Evolutionary conservation across 179 eudicot genomes (phyloP).

Genomic region (Camellia oleifera): DNA sequence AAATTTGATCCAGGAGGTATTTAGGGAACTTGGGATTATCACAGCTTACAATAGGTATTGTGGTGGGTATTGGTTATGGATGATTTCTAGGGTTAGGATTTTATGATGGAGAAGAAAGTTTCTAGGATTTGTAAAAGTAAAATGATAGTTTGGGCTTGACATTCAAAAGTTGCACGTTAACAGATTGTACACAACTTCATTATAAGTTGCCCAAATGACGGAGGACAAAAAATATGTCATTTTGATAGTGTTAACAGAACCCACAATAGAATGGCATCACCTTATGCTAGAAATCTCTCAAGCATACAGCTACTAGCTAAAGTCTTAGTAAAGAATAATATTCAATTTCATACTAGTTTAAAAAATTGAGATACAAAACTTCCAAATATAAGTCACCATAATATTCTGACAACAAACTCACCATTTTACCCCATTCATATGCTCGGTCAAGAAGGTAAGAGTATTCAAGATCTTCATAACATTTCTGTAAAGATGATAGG

Average conservation of each 20-base stretch:
- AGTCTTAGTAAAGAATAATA: too few relatives aligned
- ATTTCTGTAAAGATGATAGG: constrained; percentile 81
- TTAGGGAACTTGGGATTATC: too few relatives aligned
- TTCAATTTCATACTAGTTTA: not conserved
- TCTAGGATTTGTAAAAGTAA: too few relatives aligned
- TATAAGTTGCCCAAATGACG: not conserved
- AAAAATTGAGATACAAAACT: not conserved
- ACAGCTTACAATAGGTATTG: too few relatives aligned
- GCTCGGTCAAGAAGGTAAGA: constrained; percentile 90
- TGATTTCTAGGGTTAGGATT: too few relatives aligned
- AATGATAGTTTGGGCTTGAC: too few relatives aligned
- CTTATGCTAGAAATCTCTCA: not conserved
- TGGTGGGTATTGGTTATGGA: too few relatives aligned
- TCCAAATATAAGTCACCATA: not conserved
- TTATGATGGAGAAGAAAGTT: too few relatives aligned
- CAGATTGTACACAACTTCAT: constrained; percentile 3
- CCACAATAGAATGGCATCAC: not conserved
- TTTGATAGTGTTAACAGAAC: not conserved
- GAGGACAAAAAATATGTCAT: not conserved
- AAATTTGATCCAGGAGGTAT: too few relatives aligned
- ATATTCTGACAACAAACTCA: constrained; percentile 23
- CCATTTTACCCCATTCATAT: constrained; percentile 84
- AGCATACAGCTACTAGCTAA: not conserved
- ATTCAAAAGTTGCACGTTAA: not conserved
- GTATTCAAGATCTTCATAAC: constrained; percentile 89